These are phyloP conservation scores for Stagonosporopsis chrysanthemi DNA, from an alignment of 2,329 filamentous ascomycete species.

Conservation along the genomic window DNA sequence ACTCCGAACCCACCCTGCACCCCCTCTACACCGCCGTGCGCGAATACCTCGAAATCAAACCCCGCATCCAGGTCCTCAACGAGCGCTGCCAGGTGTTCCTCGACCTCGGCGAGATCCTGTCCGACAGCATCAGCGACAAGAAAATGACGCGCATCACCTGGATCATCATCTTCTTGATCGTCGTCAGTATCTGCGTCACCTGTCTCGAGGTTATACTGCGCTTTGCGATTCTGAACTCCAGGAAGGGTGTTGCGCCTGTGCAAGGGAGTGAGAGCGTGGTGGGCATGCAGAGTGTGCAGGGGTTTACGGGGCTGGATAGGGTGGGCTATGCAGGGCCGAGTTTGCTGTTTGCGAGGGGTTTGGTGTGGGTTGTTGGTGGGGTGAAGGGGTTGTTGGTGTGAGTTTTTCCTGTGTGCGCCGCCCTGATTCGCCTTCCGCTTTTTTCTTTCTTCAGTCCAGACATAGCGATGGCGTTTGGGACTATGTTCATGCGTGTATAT, in stretches of 20 bases:
- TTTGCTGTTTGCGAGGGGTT: conserved; percentile 32
- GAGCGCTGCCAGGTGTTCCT: conserved; percentile 96
- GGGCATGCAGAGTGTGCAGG: not conserved
- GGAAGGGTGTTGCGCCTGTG: conserved; percentile 27
- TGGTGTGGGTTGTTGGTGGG: conserved; percentile 36
- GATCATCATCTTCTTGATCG: conserved; percentile 95
- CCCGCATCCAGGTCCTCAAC: conserved; percentile 94
- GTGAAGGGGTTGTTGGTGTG: conserved; percentile 27
- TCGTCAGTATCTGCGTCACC: conserved; percentile 90
- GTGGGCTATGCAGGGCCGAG: conserved; percentile 39
- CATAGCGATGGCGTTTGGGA: conserved; percentile 13
- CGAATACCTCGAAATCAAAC: conserved; percentile 97
- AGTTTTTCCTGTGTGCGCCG: not conserved
- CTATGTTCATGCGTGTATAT: not conserved
- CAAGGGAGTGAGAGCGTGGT: not conserved
- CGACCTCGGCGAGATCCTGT: conserved; percentile 92
- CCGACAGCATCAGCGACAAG: conserved; percentile 88
- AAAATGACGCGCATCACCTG: conserved; percentile 97
- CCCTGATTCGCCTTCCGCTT: too few species aligned
- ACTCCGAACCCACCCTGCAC: conserved; percentile 92
- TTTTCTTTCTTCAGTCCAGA: not conserved
- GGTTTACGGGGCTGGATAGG: conserved; percentile 14
- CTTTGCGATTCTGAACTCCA: conserved; percentile 60
- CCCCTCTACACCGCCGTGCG: conserved; percentile 93
- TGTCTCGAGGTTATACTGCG: conserved; percentile 86